Evolutionary conservation across 2,329 filamentous ascomycete genomes (phyloP), one percentile per base, ranked within the genome.

Genomic region (Macrophomina phaseolina): DNA sequence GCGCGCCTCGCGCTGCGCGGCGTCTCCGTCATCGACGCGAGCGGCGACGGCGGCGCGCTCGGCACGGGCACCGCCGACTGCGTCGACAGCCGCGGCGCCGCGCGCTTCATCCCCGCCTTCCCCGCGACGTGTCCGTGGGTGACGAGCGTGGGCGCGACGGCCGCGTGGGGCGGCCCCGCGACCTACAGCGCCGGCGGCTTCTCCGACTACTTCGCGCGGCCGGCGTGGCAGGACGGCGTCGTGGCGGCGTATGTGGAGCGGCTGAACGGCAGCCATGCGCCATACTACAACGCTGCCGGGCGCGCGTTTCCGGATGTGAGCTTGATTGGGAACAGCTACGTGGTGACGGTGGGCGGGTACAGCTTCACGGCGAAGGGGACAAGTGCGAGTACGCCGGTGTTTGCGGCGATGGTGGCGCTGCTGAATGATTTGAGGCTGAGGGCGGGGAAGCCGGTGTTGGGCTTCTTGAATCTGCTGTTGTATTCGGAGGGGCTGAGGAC

Each of bases 41-140:
- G 81, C 0, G 84, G 84, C 53, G 83, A 85, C 71, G 76, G 45
- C 38, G 83, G 83, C 12, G 82, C 84, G 0, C 82, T 32, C 23
- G 77, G 78, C 1, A 55, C 55, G 14, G 32, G 32, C 28, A 64
- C 75, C 1, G 79, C 80, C 0, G 72, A 73, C 38, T 91, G 89
- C 77, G 77, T 81, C 58, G 23, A 30, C 38, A 4, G 12, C 11
- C 51, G 75, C 1, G 79, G 73, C 42, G 77, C 78, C 40, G 69
- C 77, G 3, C 76, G 76, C 4, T 86, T 85, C 73, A 80, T 81
- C 51, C 83, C 84, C 0, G 76, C 80, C 30, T 85, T 82, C 70
- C 82, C 83, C 32, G 79, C 80, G 0, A 79, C 77, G 23, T 87
- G 85, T 64, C 85, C 85, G 1, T 87, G 83, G 72, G 79, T 86